These are phyloP conservation scores for Ophiobolus disseminans DNA, from an alignment of 2,329 filamentous ascomycete species.

Conservation along the genomic window DNA sequence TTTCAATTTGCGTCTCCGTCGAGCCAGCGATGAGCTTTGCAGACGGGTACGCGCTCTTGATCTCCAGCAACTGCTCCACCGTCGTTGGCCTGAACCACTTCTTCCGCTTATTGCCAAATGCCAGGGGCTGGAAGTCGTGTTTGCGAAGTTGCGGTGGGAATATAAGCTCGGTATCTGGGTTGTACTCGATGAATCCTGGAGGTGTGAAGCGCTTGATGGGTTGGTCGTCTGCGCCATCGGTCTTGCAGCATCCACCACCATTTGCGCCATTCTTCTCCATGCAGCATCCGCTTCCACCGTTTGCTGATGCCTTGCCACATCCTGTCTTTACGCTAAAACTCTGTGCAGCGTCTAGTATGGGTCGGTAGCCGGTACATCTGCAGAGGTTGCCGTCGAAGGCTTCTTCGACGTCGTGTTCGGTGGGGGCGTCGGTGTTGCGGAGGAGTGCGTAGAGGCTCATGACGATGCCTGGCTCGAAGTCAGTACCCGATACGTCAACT, in stretches of 20 bases:
- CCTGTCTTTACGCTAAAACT: conserved; percentile 73
- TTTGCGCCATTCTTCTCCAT: conserved; percentile 62
- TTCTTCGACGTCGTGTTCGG: conserved; percentile 86
- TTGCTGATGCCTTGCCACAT: conserved; percentile 63
- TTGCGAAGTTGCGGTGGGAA: conserved; percentile 87
- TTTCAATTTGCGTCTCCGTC: conserved; percentile 97
- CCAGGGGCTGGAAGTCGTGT: conserved; percentile 79
- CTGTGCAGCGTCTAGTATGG: conserved; percentile 92
- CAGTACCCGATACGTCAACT: background rate
- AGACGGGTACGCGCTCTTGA: conserved; percentile 83
- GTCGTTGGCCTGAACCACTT: conserved; percentile 92
- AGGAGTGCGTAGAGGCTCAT: conserved; percentile 96
- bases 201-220: conserved; percentile 73
- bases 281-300: conserved; percentile 73
- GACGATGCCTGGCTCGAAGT: conserved; percentile 71
- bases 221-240: conserved; percentile 45
- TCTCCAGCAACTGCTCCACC: conserved; percentile 84
- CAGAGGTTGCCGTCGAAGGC: conserved; percentile 97
- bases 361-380: conserved; percentile 91
- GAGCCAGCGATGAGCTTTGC: conserved; percentile 96
- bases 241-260: conserved; percentile 51
- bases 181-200: conserved; percentile 92
- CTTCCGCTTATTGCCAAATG: conserved; percentile 94
- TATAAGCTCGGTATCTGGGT: conserved; percentile 91
- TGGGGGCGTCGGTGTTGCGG: conserved; percentile 79